These are phyloP conservation scores for Chimonanthus praecox DNA, from an alignment of 164 flowering plant genomes.

Conservation along the genomic window DNA sequence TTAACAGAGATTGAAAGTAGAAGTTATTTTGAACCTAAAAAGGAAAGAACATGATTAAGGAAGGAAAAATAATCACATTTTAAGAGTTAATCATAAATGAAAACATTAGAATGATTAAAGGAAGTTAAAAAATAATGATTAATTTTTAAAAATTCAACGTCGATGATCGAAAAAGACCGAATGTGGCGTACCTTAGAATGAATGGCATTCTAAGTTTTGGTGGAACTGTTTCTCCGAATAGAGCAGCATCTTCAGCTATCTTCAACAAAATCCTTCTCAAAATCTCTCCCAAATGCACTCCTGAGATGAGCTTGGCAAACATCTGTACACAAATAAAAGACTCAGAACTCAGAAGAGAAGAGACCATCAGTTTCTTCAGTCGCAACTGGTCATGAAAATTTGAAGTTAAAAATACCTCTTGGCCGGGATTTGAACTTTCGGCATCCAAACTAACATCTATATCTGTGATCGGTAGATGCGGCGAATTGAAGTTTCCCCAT, in stretches of 20 bases:
- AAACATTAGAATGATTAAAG: no score
- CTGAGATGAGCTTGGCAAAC: slow-evolving; percentile 60
- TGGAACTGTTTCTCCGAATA: slow-evolving; percentile 57
- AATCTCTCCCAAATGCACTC: slow-evolving; percentile 65
- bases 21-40: no score
- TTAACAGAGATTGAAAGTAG: no score
- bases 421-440: slow-evolving; percentile 55
- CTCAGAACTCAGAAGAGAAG: not conserved
- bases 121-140: no score
- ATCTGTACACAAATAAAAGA: slow-evolving; percentile 23
- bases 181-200: slow-evolving; percentile 31
- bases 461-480: slow-evolving; percentile 50
- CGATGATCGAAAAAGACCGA: not conserved
- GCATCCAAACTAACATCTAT: slow-evolving; percentile 44
- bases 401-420: slow-evolving; percentile 25
- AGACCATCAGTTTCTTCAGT: no score
- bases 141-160: no score
- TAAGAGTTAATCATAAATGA: no score
- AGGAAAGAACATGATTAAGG: no score
- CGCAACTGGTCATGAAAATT: not conserved
- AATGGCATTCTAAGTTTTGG: slow-evolving; percentile 42
- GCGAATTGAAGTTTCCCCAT: slow-evolving; percentile 52
- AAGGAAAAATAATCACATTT: no score
- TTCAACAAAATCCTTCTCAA: slow-evolving; percentile 49
- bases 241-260: slow-evolving; percentile 49